A percentile compares a stretch with the other conserved stretches of the same genome.
Conservation (phyloP, 2,329 filamentous ascomycete species). For the Pezicula neosporulosa region DNA sequence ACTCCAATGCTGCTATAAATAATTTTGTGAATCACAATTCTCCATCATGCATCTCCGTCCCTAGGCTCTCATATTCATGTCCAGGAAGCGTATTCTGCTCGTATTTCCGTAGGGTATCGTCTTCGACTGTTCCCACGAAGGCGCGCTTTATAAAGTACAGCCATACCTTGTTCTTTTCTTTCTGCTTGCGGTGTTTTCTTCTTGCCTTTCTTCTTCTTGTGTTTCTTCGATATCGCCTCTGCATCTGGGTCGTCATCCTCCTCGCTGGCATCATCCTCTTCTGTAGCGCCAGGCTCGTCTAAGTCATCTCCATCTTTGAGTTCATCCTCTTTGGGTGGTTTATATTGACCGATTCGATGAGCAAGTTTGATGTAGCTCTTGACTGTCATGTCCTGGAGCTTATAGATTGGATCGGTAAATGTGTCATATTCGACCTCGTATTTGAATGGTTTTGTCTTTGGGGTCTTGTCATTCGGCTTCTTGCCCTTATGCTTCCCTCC, state of each 20-base stretch:
- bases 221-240: constrained; percentile 33
- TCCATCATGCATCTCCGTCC: constrained; percentile 6
- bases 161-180: constrained; percentile 67
- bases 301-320: constrained; percentile 20
- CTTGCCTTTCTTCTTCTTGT: constrained; percentile 45
- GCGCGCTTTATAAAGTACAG: constrained; percentile 73
- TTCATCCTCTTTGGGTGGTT: constrained; percentile 28
- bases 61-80: background rate
- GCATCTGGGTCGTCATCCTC: constrained; percentile 19
- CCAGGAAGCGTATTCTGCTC: background rate
- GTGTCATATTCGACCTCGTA: constrained; percentile 89
- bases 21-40: constrained; percentile 2
- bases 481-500: constrained; percentile 61
- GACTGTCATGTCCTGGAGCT: constrained; percentile 79
- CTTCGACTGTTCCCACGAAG: constrained; percentile 70
- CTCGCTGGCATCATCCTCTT: constrained; percentile 25
- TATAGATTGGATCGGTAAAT: constrained; percentile 69
- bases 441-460: constrained; percentile 60
- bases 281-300: constrained; percentile 24
- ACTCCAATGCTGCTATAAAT: too few species aligned
- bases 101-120: constrained; percentile 53
- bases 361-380: constrained; percentile 77
- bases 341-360: constrained; percentile 64
- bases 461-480: constrained; percentile 48
- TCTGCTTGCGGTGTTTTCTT: constrained; percentile 49